Evolutionary conservation across 371 early-diverging fungal species (phyloP).

Genomic region (Dinochytrium kinnereticum): DNA sequence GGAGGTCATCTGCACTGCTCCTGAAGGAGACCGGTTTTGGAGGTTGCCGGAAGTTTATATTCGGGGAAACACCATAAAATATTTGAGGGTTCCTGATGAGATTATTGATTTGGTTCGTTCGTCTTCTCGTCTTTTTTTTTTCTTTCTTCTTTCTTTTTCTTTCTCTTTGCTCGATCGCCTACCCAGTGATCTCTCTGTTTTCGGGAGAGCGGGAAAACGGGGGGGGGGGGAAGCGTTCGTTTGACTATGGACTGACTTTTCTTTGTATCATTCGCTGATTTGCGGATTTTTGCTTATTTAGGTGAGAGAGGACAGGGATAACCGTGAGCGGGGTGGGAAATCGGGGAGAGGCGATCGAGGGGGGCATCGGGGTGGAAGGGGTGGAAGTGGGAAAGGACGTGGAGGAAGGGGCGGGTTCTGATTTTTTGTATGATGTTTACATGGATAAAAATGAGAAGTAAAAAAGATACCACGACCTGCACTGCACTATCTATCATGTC

Average conservation of each 20-base stretch:
- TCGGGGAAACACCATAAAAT: constrained; percentile 93
- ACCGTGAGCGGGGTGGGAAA: constrained; percentile 30
- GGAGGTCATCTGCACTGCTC: constrained; percentile 93
- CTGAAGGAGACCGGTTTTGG: constrained; percentile 94
- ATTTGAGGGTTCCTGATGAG: constrained; percentile 90
- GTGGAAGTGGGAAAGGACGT: constrained; percentile 58
- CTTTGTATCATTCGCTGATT: too few species aligned
- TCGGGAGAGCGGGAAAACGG: too few species aligned
- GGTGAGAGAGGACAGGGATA: constrained; percentile 51
- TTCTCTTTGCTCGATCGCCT: too few species aligned
- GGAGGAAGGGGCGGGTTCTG: constrained; percentile 31
- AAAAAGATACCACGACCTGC: not conserved
- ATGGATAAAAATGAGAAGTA: not conserved
- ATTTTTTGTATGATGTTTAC: not conserved
- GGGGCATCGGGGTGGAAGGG: constrained; percentile 46
- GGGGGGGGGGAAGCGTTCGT: too few species aligned
- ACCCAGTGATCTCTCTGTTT: too few species aligned
- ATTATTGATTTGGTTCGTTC: constrained; percentile 80
- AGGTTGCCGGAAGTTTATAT: constrained; percentile 88
- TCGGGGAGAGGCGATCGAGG: constrained; percentile 46
- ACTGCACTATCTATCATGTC: too few species aligned
- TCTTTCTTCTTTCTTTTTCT: not conserved
- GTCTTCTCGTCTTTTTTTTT: constrained; percentile 26
- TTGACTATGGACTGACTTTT: too few species aligned
- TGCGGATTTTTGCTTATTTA: not conserved